Percentiles rank a stretch among this genome's conserved stretches.
phyloP scores from a whole-genome alignment of 768 basidiomycete genomes.

The Multifurca ochricompacta region DNA sequence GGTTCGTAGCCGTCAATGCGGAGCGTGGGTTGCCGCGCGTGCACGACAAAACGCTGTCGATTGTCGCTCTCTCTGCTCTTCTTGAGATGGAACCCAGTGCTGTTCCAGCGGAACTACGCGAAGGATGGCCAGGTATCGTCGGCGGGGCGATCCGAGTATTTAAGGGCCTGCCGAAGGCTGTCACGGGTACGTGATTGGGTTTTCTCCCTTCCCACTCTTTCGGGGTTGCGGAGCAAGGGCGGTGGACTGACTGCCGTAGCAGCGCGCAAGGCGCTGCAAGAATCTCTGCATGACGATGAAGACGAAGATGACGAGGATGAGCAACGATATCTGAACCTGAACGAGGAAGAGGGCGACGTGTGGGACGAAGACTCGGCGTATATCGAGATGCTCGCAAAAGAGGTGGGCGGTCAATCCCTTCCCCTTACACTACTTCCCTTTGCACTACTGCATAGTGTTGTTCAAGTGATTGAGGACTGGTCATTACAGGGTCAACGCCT shows the following conservation, averaged over 20 bases:
- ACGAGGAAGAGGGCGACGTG: conserved; percentile 75
- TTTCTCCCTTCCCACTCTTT: neutral
- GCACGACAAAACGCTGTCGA: conserved; percentile 82
- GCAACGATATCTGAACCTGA: conserved; percentile 51
- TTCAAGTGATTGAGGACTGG: neutral
- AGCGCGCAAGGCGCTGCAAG: conserved; percentile 59
- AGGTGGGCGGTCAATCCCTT: conserved; percentile 38
- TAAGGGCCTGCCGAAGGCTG: conserved; percentile 68
- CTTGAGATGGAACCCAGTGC: conserved; percentile 56
- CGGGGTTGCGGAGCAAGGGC: neutral
- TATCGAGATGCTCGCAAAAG: conserved; percentile 75
- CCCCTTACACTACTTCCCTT: neutral
- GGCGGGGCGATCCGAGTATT: conserved; percentile 65
- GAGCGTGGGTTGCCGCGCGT: conserved; percentile 64
- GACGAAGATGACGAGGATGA: conserved; percentile 27
- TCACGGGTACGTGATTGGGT: conserved; percentile 45
- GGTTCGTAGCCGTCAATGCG: conserved; percentile 68
- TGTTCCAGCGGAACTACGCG: conserved; percentile 52
- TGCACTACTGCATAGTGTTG: neutral
- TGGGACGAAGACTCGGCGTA: conserved; percentile 90
- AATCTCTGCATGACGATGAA: conserved; percentile 27
- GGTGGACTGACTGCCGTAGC: conserved; percentile 1
- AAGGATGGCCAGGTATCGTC: conserved; percentile 73
- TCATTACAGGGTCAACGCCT: conserved; percentile 57
- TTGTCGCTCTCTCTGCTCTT: conserved; percentile 67